Evolutionary conservation across 192 early-diverging fungal genomes (phyloP).

Genomic region (Phlyctochytrium bullatum): DNA sequence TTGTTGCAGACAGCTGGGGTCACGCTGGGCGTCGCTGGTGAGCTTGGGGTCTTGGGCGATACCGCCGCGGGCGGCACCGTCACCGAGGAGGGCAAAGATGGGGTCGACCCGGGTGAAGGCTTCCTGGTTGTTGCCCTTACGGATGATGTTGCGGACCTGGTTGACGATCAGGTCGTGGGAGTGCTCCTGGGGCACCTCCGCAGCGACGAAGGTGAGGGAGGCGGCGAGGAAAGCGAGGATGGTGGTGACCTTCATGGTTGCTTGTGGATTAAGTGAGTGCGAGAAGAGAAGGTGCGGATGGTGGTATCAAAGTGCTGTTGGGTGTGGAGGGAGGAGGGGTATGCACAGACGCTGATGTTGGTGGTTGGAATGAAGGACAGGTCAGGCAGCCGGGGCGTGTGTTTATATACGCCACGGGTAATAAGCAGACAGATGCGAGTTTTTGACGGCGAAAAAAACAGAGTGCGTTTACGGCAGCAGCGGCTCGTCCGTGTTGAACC

Average conservation of each 20-base stretch:
- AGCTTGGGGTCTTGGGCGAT: not conserved
- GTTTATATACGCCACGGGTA: no score
- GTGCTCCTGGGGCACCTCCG: conserved; percentile 18
- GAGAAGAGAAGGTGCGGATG: no score
- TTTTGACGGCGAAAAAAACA: no score
- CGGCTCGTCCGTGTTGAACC: no score
- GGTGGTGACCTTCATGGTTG: not conserved
- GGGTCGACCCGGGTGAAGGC: conserved; percentile 4
- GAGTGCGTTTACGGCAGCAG: no score
- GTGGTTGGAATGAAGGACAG: no score
- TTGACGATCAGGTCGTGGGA: conserved; percentile 20
- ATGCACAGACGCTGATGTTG: no score
- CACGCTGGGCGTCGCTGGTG: not conserved
- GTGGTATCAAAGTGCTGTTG: no score
- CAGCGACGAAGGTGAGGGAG: not conserved
- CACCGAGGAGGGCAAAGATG: conserved; percentile 14
- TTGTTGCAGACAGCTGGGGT: conserved; percentile 19
- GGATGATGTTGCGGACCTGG: not conserved
- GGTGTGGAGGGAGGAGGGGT: no score
- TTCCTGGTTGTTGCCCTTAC: not conserved
- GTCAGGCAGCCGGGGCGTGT: no score
- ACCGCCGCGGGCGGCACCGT: conserved; percentile 8
- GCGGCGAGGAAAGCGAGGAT: conserved; percentile 4
- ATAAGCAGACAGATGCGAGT: no score
- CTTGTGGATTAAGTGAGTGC: no score